phyloP scores from a whole-genome alignment of 1,284 basidiomycete species.

The Tetrapyrgos nigripes region DNA sequence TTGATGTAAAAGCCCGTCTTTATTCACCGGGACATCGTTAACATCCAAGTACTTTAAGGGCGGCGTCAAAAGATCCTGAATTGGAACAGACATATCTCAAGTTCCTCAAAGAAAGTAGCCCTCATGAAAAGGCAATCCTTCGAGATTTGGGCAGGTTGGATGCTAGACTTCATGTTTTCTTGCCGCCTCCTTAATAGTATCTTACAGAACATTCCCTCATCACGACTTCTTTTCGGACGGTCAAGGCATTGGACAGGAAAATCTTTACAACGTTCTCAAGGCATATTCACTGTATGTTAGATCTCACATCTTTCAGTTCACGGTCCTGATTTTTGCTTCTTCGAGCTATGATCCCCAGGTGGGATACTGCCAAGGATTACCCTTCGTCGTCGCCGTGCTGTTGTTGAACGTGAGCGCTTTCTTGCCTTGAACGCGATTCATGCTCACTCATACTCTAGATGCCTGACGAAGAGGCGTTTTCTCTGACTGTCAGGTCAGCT shows the following conservation, averaged over 20 bases:
- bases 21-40: slow-evolving; percentile 12
- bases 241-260: slow-evolving; percentile 94
- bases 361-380: slow-evolving; percentile 96
- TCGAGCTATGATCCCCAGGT: slow-evolving; percentile 90
- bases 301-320: slow-evolving; percentile 19
- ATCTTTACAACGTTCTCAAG: slow-evolving; percentile 96
- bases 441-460: slow-evolving; percentile 61
- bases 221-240: slow-evolving; percentile 95
- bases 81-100: slow-evolving; percentile 88
- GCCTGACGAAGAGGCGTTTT: slow-evolving; percentile 99
- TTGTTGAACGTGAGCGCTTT: slow-evolving; percentile 76
- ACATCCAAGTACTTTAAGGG: slow-evolving; percentile 51
- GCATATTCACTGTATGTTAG: slow-evolving; percentile 85
- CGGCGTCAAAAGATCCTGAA: slow-evolving; percentile 88
- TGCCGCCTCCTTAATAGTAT: neutral
- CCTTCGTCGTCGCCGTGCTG: slow-evolving; percentile 94
- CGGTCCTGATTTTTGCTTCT: slow-evolving; percentile 13
- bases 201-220: slow-evolving; percentile 89
- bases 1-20: slow-evolving; percentile 72
- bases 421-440: slow-evolving; percentile 2
- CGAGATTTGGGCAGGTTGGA: slow-evolving; percentile 85
- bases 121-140: slow-evolving; percentile 93
- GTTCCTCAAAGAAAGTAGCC: slow-evolving; percentile 83
- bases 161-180: neutral
- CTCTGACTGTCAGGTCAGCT: slow-evolving; percentile 71